These are phyloP conservation scores for Kodamaea derodonti DNA, from an alignment of 1,139 yeast species.

Conservation along the genomic window DNA sequence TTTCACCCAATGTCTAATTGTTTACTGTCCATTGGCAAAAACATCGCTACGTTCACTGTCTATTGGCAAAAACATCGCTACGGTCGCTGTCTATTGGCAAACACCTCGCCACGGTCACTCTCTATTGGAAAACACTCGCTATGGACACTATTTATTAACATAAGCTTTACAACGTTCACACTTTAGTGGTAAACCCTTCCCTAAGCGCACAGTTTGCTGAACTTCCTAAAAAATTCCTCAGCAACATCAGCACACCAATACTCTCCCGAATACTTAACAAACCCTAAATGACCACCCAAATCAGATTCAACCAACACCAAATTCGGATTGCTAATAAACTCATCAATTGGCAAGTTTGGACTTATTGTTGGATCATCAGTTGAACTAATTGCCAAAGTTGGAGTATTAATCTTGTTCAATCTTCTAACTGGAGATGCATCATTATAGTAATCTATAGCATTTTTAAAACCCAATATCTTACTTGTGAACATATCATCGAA, in stretches of 20 bases:
- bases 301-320: constrained; percentile 38
- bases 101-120: too few relatives aligned
- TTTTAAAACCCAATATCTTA: constrained; percentile 63
- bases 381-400: constrained; percentile 65
- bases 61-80: too few relatives aligned
- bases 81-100: too few relatives aligned
- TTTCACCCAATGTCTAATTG: too few relatives aligned
- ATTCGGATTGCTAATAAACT: constrained; percentile 28
- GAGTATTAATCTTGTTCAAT: constrained; percentile 55
- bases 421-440: constrained; percentile 62
- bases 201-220: too few relatives aligned
- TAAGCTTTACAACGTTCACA: too few relatives aligned
- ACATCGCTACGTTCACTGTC: too few relatives aligned
- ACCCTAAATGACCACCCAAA: constrained; percentile 64
- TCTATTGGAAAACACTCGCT: too few relatives aligned
- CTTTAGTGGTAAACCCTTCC: too few relatives aligned
- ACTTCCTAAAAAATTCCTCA: constrained; percentile 55
- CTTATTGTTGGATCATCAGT: constrained; percentile 84
- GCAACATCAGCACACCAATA: constrained; percentile 74
- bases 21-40: too few relatives aligned
- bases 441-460: constrained; percentile 70
- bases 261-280: constrained; percentile 51
- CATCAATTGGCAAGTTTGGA: constrained; percentile 30
- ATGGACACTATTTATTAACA: too few relatives aligned
- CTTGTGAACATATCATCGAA: constrained; percentile 76